These are phyloP conservation scores for Coccomyxa subellipsoidea DNA, from an alignment of 163 green algal genomes.

Conservation along the genomic window DNA sequence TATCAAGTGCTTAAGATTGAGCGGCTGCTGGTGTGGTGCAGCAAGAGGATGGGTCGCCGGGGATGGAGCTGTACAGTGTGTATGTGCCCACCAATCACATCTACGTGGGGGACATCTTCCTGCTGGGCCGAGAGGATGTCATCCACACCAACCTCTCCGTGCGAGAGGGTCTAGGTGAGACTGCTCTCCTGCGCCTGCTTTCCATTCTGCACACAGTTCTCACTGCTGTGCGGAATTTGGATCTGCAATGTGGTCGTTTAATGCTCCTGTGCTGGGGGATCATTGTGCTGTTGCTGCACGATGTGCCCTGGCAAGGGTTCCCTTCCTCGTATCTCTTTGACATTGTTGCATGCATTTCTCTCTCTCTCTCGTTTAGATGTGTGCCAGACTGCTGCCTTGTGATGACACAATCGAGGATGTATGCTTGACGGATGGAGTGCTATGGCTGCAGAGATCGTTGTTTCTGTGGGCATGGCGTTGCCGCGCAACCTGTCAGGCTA, in stretches of 20 bases:
- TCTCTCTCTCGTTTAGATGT: too few species aligned
- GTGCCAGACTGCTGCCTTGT: too few species aligned
- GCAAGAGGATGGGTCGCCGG: slow-evolving; percentile 42
- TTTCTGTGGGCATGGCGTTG: slow-evolving; percentile 86
- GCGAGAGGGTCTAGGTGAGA: slow-evolving; percentile 74
- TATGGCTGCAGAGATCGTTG: slow-evolving; percentile 74
- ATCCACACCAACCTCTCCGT: slow-evolving; percentile 85
- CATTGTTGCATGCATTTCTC: slow-evolving; percentile 5
- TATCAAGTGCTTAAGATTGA: too few species aligned
- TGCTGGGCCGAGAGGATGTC: slow-evolving; percentile 79
- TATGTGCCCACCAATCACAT: slow-evolving; percentile 94
- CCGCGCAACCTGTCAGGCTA: slow-evolving; percentile 33
- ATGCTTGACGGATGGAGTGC: not conserved
- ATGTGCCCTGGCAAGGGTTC: too few species aligned
- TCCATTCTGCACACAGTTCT: too few species aligned
- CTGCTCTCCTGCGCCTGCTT: not conserved
- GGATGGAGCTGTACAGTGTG: slow-evolving; percentile 72
- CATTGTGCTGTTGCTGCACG: too few species aligned
- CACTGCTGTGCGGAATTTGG: not conserved
- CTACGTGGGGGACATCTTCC: slow-evolving; percentile 92
- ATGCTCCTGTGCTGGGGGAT: not conserved
- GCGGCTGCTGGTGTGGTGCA: too few species aligned
- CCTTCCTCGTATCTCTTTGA: not conserved
- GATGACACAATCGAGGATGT: too few species aligned
- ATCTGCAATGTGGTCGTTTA: not conserved